phyloP scores from a whole-genome alignment of 441 rosid genomes.

The Mallotus repandus region DNA sequence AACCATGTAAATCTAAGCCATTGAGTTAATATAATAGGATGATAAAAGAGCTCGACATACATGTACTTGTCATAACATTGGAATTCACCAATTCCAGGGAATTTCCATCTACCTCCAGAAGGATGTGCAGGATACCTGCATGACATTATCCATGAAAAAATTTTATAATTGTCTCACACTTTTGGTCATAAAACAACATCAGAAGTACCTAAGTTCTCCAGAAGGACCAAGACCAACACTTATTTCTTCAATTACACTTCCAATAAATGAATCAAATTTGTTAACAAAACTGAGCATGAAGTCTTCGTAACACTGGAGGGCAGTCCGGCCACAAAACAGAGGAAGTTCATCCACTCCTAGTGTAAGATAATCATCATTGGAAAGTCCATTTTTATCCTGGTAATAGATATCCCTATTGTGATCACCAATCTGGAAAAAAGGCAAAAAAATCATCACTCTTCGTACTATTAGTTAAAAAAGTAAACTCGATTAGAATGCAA shows the following conservation, averaged over 20 bases:
- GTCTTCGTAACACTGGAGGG: constrained; percentile 62
- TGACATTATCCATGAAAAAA: constrained; percentile 27
- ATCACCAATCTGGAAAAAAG: constrained; percentile 49
- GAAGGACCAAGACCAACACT: constrained; percentile 35
- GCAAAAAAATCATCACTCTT: constrained; percentile 2
- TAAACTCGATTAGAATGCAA: not conserved
- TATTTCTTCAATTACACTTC: constrained; percentile 61
- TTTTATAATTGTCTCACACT: constrained; percentile 1
- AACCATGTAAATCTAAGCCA: constrained; percentile 22
- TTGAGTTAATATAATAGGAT: constrained; percentile 10
- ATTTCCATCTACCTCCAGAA: constrained; percentile 63
- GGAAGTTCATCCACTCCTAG: constrained; percentile 66
- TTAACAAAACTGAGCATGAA: constrained; percentile 56
- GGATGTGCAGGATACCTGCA: constrained; percentile 77
- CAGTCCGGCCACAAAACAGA: constrained; percentile 54
- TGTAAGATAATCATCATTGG: constrained; percentile 63
- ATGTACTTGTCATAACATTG: constrained; percentile 77
- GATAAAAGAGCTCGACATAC: constrained; percentile 33
- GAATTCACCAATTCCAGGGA: constrained; percentile 83
- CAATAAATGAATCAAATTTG: constrained; percentile 48
- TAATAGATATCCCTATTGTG: constrained; percentile 57
- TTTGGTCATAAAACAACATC: constrained; percentile 21
- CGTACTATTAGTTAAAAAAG: not conserved
- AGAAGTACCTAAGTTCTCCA: constrained; percentile 69
- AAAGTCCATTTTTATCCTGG: constrained; percentile 48